phyloP scores from a whole-genome alignment of 108 stramenopile genomes.

The Nitzschia inconspicua region DNA sequence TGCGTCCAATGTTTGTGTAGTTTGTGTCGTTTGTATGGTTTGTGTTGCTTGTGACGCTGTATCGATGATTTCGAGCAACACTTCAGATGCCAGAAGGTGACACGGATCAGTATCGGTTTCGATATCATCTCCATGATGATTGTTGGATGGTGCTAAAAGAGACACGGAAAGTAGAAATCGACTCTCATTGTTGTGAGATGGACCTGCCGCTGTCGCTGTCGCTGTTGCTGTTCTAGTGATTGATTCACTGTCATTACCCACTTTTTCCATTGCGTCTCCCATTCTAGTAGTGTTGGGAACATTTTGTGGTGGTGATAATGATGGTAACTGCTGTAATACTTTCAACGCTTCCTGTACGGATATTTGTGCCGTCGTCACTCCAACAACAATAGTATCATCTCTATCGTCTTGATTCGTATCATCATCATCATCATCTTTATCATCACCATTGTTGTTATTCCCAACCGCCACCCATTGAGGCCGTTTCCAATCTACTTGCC shows the following conservation, averaged over 20 bases:
- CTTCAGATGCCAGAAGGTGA: conserved; percentile 3
- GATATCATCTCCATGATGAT: background rate
- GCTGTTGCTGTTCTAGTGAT: background rate
- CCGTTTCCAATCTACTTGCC: conserved; percentile 12
- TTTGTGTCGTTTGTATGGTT: too few relatives aligned
- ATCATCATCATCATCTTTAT: background rate
- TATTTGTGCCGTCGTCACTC: conserved; percentile 3
- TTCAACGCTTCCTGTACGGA: background rate
- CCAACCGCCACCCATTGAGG: background rate
- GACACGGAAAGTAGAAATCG: conserved; percentile 5
- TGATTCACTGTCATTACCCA: background rate
- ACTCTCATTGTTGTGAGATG: background rate
- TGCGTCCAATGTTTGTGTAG: too few relatives aligned
- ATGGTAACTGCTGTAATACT: background rate
- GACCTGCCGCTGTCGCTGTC: background rate
- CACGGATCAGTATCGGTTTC: background rate
- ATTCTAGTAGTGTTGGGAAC: background rate
- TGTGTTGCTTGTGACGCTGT: too few relatives aligned
- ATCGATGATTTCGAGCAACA: conserved; percentile 11
- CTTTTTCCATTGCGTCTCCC: background rate
- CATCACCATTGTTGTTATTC: background rate
- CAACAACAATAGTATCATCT: background rate
- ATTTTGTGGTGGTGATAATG: background rate
- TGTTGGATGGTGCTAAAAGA: background rate
- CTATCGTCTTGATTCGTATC: background rate